Conservation (phyloP, 148 eudicot species). For the Polygonum maritimum region DNA sequence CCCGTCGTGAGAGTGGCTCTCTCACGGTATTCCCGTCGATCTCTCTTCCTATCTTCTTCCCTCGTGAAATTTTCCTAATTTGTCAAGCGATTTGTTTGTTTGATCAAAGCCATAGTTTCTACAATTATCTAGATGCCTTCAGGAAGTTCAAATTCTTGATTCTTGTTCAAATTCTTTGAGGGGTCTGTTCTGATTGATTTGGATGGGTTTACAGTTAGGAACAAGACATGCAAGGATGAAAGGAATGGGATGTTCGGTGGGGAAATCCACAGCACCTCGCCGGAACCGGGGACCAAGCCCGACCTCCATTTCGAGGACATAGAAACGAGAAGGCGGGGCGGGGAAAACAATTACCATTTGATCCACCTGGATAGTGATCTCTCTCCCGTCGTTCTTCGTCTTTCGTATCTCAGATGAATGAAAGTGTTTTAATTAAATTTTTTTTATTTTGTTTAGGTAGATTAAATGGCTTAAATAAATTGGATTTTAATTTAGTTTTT, state of each 20-base stretch:
- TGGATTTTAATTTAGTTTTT: no score
- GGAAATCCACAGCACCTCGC: background rate
- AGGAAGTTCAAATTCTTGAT: background rate
- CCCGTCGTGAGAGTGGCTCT: constrained; percentile 90
- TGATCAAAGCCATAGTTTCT: background rate
- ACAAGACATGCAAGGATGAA: constrained; percentile 33
- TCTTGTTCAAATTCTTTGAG: background rate
- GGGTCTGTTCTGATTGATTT: background rate
- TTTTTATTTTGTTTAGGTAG: no score
- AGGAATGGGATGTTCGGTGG: constrained; percentile 10
- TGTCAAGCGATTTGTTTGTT: background rate
- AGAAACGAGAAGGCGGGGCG: constrained; percentile 29
- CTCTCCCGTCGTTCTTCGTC: no score
- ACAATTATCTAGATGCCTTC: background rate
- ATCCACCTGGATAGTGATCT: constrained; percentile 48
- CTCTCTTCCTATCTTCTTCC: background rate
- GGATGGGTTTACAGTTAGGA: constrained; percentile 27
- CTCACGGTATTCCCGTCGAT: constrained; percentile 50
- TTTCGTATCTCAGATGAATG: no score
- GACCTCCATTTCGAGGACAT: constrained; percentile 22
- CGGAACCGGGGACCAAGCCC: constrained; percentile 15
- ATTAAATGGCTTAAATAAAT: no score
- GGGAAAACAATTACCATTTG: constrained; percentile 25
- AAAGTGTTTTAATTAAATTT: no score
- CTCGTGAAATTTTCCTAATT: background rate